Evolutionary conservation across 2,329 filamentous ascomycete genomes (phyloP).

Genomic region (Mollisia scopiformis): DNA sequence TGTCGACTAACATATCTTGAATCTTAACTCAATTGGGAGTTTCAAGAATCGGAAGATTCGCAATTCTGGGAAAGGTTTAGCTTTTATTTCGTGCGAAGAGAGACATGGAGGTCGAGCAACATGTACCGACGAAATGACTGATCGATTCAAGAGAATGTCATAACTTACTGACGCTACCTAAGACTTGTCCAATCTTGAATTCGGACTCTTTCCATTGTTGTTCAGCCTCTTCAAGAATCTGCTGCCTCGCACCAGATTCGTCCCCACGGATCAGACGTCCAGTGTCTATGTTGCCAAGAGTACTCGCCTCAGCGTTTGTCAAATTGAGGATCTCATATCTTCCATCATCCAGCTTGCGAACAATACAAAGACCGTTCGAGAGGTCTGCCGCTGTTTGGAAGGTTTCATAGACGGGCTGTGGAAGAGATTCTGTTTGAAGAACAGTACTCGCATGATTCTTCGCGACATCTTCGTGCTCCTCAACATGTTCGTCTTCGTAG

Average conservation of each 20-base stretch:
- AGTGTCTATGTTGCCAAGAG: not conserved
- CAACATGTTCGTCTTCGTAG: no score
- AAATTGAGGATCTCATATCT: conserved; percentile 2
- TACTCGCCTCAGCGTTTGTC: not conserved
- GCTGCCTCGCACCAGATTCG: not conserved
- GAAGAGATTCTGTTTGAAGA: not conserved
- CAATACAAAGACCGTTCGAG: not conserved
- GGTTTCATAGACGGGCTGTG: not conserved
- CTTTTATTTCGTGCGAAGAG: not conserved
- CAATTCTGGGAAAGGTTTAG: not conserved
- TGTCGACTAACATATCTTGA: no score
- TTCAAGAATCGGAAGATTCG: conserved; percentile 5
- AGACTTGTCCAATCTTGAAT: not conserved
- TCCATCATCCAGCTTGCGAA: not conserved
- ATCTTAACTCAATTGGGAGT: not conserved
- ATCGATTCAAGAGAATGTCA: not conserved
- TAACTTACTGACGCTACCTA: conserved; percentile 5
- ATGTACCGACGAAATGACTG: no score
- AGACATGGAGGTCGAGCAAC: no score
- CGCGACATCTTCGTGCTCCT: no score
- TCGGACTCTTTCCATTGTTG: not conserved
- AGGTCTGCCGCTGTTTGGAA: not conserved
- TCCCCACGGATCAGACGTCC: not conserved
- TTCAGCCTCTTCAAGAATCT: not conserved
- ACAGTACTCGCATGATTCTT: no score